phyloP scores from a whole-genome alignment of 768 basidiomycete genomes.

The Rhizopogon roseolus region DNA sequence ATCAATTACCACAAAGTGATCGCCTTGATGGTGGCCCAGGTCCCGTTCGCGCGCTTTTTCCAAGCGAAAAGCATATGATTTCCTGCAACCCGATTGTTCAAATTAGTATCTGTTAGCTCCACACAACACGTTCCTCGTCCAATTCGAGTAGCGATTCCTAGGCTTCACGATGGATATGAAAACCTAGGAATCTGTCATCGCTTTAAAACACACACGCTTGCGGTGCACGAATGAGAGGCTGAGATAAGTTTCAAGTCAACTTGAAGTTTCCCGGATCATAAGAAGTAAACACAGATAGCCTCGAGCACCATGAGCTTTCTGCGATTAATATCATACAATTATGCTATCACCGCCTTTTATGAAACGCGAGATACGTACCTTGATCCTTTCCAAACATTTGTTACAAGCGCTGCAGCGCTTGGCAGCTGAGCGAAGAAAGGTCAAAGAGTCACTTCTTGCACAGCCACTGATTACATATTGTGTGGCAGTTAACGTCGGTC shows the following conservation, averaged over 20 bases:
- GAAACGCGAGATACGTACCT: too few species aligned
- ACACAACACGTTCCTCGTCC: not conserved
- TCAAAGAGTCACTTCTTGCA: not conserved
- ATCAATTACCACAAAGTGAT: not conserved
- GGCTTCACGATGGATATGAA: not conserved
- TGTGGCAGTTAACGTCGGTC: too few species aligned
- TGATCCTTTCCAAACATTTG: too few species aligned
- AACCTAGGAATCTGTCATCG: slow-evolving; percentile 1
- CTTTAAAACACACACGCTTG: not conserved
- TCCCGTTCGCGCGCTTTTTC: too few species aligned
- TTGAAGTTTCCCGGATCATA: not conserved
- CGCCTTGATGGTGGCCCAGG: not conserved
- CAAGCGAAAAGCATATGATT: too few species aligned
- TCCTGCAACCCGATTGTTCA: not conserved
- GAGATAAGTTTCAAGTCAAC: not conserved
- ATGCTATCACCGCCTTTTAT: not conserved
- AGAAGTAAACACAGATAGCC: too few species aligned
- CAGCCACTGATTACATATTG: slow-evolving; percentile 20
- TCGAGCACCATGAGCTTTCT: too few species aligned
- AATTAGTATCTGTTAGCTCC: not conserved
- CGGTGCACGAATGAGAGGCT: too few species aligned
- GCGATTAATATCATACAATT: too few species aligned
- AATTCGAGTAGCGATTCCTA: slow-evolving; percentile 1
- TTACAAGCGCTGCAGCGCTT: too few species aligned
- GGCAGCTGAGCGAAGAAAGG: too few species aligned